Base-by-base conservation (phyloP, 2,329 filamentous ascomycete genomes). In the Colletotrichum euphorbiae region DNA sequence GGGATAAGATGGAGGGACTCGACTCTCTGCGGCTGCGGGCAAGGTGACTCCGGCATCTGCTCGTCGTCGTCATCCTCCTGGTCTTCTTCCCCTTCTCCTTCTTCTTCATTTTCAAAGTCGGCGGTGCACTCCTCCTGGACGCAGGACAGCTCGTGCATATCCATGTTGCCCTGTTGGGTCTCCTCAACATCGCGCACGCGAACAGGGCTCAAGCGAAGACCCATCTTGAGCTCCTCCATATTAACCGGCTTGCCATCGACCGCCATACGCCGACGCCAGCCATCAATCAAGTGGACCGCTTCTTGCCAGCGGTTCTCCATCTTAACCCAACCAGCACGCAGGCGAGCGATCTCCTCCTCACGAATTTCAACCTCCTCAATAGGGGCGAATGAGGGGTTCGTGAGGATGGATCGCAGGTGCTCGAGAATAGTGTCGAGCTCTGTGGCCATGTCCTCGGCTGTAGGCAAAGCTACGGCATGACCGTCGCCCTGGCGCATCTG, bases 311-410 rank as follows among this genome's bases (percentile, higher is more conserved):
- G 88, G 21, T 83, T 87, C 78, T 98, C 94, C 93, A 98, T 97
- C 79, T 92, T 94, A 77, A 97, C 92, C 91, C 95, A 97, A 15
- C 94, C 93, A 62, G 91, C 88, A 62, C 93, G 89, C 54, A 99
- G 83, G 58, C 93, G 88, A 59, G 87, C 85, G 71, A 99, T 98
- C 77, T 98, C 94, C 68, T 97, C 91, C 71, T 99, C 95, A 62
- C 95, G 89, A n/a, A 94, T 81, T 75, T 97, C 91, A 2, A 99
- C 93, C 77, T 98, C 96, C 74, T 98, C 96, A 21, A 98, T 89
- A 0, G 95, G 93, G 13, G 98, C 96, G 77, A 98, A 99, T 2
- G 94, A 97, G 1, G 96, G 96, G 75, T 98, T 98, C 8, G 94
- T 98, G 50, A 99, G 84, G 42, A 99, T 88, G 2, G 87, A 91